Percentiles rank a stretch among this genome's conserved stretches.
These are phyloP conservation scores for Cladosporium phlei DNA, from an alignment of 2,329 filamentous ascomycete genomes.

Conservation along the genomic window DNA sequence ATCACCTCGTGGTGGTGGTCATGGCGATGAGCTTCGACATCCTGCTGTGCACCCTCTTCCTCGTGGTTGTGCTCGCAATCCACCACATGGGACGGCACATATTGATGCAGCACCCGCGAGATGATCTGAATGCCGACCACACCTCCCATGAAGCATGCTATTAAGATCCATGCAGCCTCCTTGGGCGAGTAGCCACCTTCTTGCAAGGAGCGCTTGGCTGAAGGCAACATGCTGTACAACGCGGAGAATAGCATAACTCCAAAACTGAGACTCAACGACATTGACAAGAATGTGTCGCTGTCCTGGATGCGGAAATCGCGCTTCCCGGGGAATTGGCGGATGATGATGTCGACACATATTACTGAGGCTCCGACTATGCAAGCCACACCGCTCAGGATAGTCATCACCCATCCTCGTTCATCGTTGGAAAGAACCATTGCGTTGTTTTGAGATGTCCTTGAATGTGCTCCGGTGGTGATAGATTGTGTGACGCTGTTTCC, in stretches of 20 bases:
- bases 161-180: slow-evolving; percentile 62
- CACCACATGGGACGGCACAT: slow-evolving; percentile 73
- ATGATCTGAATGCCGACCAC: slow-evolving; percentile 71
- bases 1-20: not conserved
- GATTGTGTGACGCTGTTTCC: no score
- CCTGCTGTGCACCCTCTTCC: slow-evolving; percentile 42
- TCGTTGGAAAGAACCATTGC: slow-evolving; percentile 65
- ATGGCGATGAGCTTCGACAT: slow-evolving; percentile 19
- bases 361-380: slow-evolving; percentile 70
- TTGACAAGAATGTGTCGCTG: slow-evolving; percentile 80
- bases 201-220: slow-evolving; percentile 71
- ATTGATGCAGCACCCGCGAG: slow-evolving; percentile 66
- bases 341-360: slow-evolving; percentile 77
- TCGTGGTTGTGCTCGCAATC: slow-evolving; percentile 73
- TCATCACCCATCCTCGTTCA: slow-evolving; percentile 89
- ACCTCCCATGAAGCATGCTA: slow-evolving; percentile 65
- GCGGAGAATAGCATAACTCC: slow-evolving; percentile 96
- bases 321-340: slow-evolving; percentile 68
- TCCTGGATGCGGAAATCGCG: slow-evolving; percentile 81
- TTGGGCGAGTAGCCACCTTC: slow-evolving; percentile 63
- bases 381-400: slow-evolving; percentile 70
- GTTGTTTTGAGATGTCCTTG: no score
- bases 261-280: slow-evolving; percentile 86
- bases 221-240: slow-evolving; percentile 88
- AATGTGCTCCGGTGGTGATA: no score